Conservation (phyloP, 768 basidiomycete species). For the Pleurotus tuber-regium region DNA sequence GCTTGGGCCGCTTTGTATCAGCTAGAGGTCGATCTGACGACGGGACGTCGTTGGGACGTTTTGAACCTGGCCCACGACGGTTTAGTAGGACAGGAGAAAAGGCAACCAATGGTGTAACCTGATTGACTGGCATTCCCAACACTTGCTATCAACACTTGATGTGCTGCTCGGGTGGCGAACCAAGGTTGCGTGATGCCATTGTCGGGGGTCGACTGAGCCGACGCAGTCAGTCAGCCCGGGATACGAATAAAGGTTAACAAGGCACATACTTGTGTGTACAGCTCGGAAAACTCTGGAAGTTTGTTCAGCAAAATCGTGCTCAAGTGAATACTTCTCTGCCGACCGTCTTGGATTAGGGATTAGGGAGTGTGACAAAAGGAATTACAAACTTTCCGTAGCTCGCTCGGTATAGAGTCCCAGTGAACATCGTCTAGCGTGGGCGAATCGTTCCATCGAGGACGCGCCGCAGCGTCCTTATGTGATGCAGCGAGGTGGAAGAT, state of each 20-base stretch:
- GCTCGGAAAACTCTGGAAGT: conserved; percentile 46
- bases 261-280: conserved; percentile 46
- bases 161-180: conserved; percentile 49
- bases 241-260: background rate
- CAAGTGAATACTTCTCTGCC: conserved; percentile 58
- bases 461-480: conserved; percentile 50
- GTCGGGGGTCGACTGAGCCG: conserved; percentile 30
- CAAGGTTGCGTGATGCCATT: conserved; percentile 43
- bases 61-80: background rate
- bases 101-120: background rate
- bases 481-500: conserved; percentile 62
- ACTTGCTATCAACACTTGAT: conserved; percentile 41
- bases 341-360: background rate
- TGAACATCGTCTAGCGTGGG: conserved; percentile 45
- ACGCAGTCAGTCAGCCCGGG: background rate
- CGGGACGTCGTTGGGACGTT: background rate
- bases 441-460: conserved; percentile 53
- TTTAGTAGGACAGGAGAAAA: background rate
- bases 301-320: conserved; percentile 47
- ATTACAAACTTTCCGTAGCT: conserved; percentile 70
- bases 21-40: background rate
- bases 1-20: conserved; percentile 3
- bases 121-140: conserved; percentile 39
- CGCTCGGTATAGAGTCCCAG: conserved; percentile 60
- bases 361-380: background rate